Evolutionary conservation across 495 filamentous ascomycete genomes (phyloP).

Genomic region (Xylaria flabelliformis): DNA sequence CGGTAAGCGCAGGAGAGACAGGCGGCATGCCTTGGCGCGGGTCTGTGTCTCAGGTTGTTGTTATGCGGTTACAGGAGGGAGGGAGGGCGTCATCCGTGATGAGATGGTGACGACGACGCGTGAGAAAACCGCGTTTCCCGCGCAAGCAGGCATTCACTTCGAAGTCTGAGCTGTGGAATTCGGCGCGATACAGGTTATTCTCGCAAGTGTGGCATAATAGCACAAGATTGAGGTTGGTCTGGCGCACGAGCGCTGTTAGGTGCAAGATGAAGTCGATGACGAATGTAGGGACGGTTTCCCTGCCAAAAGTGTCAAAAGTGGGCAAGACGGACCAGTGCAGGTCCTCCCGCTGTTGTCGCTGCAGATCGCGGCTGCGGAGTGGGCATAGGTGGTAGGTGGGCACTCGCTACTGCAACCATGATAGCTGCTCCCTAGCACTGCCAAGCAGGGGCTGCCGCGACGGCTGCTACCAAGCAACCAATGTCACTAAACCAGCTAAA

Average conservation of each 20-base stretch:
- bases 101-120: not conserved
- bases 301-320: slow-evolving; percentile 5
- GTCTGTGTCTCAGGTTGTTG: not conserved
- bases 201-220: not conserved
- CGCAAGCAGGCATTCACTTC: slow-evolving; percentile 5
- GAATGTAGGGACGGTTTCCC: not conserved
- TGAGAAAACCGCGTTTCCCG: not conserved
- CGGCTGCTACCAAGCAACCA: not conserved
- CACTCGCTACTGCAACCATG: not conserved
- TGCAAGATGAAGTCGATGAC: not conserved
- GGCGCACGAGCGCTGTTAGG: not conserved
- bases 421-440: not conserved
- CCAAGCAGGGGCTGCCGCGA: not conserved
- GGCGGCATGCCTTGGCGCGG: slow-evolving; percentile 23
- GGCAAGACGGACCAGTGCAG: slow-evolving; percentile 7
- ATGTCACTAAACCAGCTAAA: not conserved
- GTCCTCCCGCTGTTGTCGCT: slow-evolving; percentile 12
- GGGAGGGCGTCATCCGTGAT: not conserved
- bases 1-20: not conserved
- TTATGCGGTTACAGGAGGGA: not conserved
- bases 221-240: not conserved
- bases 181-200: not conserved
- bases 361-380: not conserved
- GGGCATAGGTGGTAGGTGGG: not conserved
- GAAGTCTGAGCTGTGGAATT: not conserved